Percentiles rank a stretch among this genome's conserved stretches.
phyloP scores from a whole-genome alignment of 805 yeast genomes.

The Wickerhamomyces kurtzmanii region DNA sequence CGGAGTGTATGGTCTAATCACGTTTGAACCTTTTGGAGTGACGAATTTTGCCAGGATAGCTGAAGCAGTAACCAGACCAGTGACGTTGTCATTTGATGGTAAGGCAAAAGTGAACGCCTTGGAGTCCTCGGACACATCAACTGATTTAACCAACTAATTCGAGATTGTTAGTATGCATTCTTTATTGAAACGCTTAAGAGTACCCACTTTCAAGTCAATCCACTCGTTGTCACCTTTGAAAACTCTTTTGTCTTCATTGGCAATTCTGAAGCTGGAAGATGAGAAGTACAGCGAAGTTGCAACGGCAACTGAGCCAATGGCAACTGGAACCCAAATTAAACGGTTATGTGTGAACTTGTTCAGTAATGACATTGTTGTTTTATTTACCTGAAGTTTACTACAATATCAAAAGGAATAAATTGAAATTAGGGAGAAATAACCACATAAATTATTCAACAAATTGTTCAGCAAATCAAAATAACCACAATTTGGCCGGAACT shows the following conservation, averaged over 20 bases:
- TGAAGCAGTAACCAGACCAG: slow-evolving; percentile 77
- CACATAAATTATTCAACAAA: too few relatives aligned
- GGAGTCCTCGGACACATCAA: slow-evolving; percentile 50
- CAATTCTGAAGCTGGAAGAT: slow-evolving; percentile 12
- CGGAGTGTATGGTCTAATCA: slow-evolving; percentile 78
- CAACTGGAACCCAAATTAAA: slow-evolving; percentile 22
- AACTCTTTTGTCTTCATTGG: slow-evolving; percentile 31
- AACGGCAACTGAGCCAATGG: slow-evolving; percentile 38
- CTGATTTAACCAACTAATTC: slow-evolving; percentile 24
- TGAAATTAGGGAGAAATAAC: too few relatives aligned
- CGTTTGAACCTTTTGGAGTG: slow-evolving; percentile 77
- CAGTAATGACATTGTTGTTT: slow-evolving; percentile 15
- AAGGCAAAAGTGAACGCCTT: slow-evolving; percentile 64
- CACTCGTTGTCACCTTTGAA: slow-evolving; percentile 60
- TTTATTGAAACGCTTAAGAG: slow-evolving; percentile 11
- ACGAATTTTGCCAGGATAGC: slow-evolving; percentile 73
- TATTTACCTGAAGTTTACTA: too few relatives aligned
- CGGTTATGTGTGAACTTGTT: slow-evolving; percentile 12
- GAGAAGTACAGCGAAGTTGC: slow-evolving; percentile 22
- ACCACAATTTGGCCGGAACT: too few relatives aligned
- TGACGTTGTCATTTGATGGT: slow-evolving; percentile 51
- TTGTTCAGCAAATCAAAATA: too few relatives aligned
- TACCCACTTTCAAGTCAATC: slow-evolving; percentile 53
- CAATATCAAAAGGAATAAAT: too few relatives aligned
- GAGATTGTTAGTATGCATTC: background rate